Evolutionary conservation across 2,329 filamentous ascomycete species (phyloP).

Genomic region (Penicillium sp.): DNA sequence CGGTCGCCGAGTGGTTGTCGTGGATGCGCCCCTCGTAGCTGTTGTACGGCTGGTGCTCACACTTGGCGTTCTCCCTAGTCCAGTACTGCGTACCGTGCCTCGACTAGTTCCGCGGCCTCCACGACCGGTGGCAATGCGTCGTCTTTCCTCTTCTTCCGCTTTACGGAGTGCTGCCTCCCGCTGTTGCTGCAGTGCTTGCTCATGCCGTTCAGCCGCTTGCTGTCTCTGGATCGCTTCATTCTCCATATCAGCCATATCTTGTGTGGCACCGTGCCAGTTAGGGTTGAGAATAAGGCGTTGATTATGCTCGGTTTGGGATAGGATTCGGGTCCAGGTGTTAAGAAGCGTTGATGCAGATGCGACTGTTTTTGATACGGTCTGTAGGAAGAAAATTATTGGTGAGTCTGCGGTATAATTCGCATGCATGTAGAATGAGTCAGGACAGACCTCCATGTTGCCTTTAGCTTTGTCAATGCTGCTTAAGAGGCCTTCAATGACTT

Average conservation of each 20-base stretch:
- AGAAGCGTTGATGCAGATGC: constrained; percentile 84
- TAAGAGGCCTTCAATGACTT: constrained; percentile 69
- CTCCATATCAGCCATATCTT: constrained; percentile 85
- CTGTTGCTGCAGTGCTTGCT: constrained; percentile 75
- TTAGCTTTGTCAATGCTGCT: constrained; percentile 50
- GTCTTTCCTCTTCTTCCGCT: constrained; percentile 52
- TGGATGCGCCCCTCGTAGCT: constrained; percentile 32
- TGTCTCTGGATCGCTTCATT: constrained; percentile 72
- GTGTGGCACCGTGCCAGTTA: constrained; percentile 82
- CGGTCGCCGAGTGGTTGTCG: constrained; percentile 39
- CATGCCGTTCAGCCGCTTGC: constrained; percentile 74
- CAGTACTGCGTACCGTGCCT: constrained; percentile 37
- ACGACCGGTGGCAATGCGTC: constrained; percentile 36
- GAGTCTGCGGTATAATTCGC: background rate
- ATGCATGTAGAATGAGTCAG: no score
- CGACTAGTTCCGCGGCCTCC: constrained; percentile 36
- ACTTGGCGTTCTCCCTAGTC: constrained; percentile 40
- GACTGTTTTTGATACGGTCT: constrained; percentile 85
- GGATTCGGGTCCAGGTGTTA: constrained; percentile 92
- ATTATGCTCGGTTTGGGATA: constrained; percentile 97
- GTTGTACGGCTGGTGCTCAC: constrained; percentile 32
- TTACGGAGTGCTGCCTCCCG: constrained; percentile 65
- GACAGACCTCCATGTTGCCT: constrained; percentile 51
- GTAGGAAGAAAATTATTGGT: background rate
- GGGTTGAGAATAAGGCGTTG: constrained; percentile 88